Base-by-base conservation (phyloP, 306 rosid genomes). In the Cajanus cajan region DNA sequence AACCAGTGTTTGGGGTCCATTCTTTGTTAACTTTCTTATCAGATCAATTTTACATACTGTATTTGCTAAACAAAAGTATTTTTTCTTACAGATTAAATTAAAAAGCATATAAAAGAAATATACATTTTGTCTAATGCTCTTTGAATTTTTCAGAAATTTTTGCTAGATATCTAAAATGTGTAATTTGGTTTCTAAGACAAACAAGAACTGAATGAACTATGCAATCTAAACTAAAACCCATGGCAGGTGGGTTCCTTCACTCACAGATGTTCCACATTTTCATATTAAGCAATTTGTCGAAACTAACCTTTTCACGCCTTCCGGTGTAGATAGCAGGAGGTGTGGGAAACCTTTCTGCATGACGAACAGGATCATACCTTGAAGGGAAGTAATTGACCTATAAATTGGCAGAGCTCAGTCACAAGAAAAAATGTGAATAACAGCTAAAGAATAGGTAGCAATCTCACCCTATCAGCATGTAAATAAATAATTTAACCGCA, bases 331-430 rank as follows among this genome's bases (percentile, higher is more conserved):
- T 64, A 68, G 70, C 69, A 59, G 93, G 45, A 68, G 98, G 95
- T 83, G 83, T 79, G 19, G 97, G 98, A 85, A 61, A 80, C 65
- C 4, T 82, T 87, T 94, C 95, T 40, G 98, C 97, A 59, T 94
- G 93, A 64, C 97, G 90, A 69, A 76, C 93, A 58, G 97, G 73
- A 76, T 94, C 96, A 62, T 80, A 85, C 83, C 93, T 94, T 10
- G 98, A 94, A 37, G 98, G 98, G 87, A 94, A 94, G 89, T 94
- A 94, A 68, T 94, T 87, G 36, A 94, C 90, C 98, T 94, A 58
- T 64, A 22, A 66, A 76, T 58, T n/a, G 80, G 24, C 71, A 88
- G 50, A 28, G 76, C 2, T 37, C 18, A 51, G 75, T 64, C 19
- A 39, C 64, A 37, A 72, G 74, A 57, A 39, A 67, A 76, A 55